These are phyloP conservation scores for Neurospora crassa DNA, from an alignment of 2,329 filamentous ascomycete species.

Conservation along the genomic window DNA sequence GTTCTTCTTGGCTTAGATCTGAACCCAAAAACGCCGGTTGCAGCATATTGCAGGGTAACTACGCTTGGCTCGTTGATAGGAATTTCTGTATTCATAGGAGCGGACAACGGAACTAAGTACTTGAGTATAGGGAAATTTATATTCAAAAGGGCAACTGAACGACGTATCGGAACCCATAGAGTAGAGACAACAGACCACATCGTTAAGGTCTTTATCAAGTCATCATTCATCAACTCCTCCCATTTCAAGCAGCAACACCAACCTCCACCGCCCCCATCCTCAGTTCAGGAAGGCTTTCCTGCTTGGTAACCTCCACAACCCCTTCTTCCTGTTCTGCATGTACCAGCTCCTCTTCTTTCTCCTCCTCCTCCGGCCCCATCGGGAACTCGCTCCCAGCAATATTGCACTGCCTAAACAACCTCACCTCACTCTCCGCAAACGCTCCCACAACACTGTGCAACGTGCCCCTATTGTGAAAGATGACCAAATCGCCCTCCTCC, in stretches of 20 bases:
- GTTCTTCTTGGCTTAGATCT: not conserved
- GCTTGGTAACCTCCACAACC: not conserved
- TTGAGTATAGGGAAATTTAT: not conserved
- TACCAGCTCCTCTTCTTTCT: not conserved
- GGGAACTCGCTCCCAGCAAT: constrained; percentile 56
- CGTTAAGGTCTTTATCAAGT: not conserved
- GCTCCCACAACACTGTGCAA: constrained; percentile 68
- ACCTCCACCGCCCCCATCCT: not conserved
- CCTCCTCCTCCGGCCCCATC: constrained; percentile 31
- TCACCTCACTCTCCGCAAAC: constrained; percentile 62
- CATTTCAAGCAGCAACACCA: not conserved
- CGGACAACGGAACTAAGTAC: not conserved
- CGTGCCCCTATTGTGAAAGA: constrained; percentile 71
- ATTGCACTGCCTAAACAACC: constrained; percentile 72
- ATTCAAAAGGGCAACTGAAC: not conserved
- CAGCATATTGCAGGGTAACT: not conserved
- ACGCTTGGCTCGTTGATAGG: not conserved
- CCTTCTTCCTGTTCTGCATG: not conserved
- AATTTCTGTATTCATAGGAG: not conserved
- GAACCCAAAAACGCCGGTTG: not conserved
- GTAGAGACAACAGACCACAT: not conserved
- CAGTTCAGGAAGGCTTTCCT: not conserved
- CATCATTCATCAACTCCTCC: not conserved
- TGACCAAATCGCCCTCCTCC: constrained; percentile 65
- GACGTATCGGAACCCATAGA: not conserved